A percentile compares a stretch with the other conserved stretches of the same genome.
These are phyloP conservation scores for Neoboletus magnificus DNA, from an alignment of 768 basidiomycete genomes.

Conservation along the genomic window DNA sequence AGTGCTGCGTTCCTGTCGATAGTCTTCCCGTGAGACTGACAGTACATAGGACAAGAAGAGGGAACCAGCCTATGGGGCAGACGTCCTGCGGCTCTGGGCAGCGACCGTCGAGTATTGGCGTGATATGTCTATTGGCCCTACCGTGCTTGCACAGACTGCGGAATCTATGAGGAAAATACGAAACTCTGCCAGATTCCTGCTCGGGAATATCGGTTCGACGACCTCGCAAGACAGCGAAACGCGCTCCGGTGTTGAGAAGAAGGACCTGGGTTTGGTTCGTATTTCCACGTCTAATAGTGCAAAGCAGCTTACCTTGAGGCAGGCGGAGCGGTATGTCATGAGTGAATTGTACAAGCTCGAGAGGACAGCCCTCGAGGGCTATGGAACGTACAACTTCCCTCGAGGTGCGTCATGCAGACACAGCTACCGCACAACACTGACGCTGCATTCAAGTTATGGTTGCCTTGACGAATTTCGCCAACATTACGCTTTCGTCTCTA, in stretches of 20 bases:
- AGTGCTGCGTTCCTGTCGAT: constrained; percentile 17
- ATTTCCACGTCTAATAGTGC: neutral
- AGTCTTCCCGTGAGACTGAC: neutral
- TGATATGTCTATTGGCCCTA: constrained; percentile 84
- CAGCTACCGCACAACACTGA: neutral
- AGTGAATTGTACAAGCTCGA: constrained; percentile 78
- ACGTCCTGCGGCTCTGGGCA: constrained; percentile 86
- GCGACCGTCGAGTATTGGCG: constrained; percentile 87
- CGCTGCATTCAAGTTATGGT: constrained; percentile 53
- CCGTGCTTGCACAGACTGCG: constrained; percentile 67
- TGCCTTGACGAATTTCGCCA: constrained; percentile 72
- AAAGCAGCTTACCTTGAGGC: constrained; percentile 7
- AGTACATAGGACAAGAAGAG: constrained; percentile 55
- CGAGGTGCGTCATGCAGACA: constrained; percentile 49
- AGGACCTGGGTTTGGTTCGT: constrained; percentile 65
- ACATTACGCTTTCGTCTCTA: constrained; percentile 80
- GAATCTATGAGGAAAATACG: constrained; percentile 81
- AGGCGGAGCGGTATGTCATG: constrained; percentile 88
- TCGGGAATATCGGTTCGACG: constrained; percentile 64
- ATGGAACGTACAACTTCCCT: constrained; percentile 74
- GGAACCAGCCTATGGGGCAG: constrained; percentile 79
- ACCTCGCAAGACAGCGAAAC: constrained; percentile 3
- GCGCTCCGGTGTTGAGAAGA: constrained; percentile 16
- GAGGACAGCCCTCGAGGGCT: constrained; percentile 60
- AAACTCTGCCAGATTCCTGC: constrained; percentile 81